Base-by-base conservation (phyloP, 345 rosid genomes). In the Clausena lansium region DNA sequence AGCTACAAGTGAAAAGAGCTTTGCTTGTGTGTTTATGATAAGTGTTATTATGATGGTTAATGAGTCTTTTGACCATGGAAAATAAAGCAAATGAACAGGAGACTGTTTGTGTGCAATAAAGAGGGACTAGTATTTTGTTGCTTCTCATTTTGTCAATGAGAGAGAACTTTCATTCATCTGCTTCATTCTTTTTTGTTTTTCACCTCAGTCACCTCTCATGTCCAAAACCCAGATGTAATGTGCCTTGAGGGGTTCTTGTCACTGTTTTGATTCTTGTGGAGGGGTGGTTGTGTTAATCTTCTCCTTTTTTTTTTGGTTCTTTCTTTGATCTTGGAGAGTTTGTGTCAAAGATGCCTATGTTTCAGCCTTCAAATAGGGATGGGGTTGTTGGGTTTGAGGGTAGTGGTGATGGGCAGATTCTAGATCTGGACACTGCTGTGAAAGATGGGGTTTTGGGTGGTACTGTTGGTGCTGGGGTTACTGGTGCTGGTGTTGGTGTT, bases 401-500 rank as follows among this genome's bases (percentile, higher is more conserved):
- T 22, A 64, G 83, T 66, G 81, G 83, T 57, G 84, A 85, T 76
- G 93, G 91, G 75, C 89, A 89, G 35, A 79, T 88, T 67, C 75
- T 90, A 86, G 95, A 91, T 90, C 91, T 91, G 73, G 86, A 87
- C 41, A 88, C 95, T 7, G 93, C 92, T 4, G 89, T 89, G 45
- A 91, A 89, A 84, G 92, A 86, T 81, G 95, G 93, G 47, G 88
- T 91, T 83, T 80, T 91, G 65, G 89, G 92, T 1, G 89, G 89
- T 57, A 74, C 35, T 77, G 87, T 64, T 27, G 87, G 82, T 19
- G 72, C 81, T 30, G 87, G 85, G 11, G 85, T 77, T 8, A 74
- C 83, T 76, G 83, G 82, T 41, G 71, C 66, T 47, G 79, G 58
- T 6, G 78, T 74, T 76, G 83, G 82, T 41, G 71, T 62, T 47